Percentiles rank a stretch among this genome's conserved stretches.
phyloP scores from a whole-genome alignment of 1,284 basidiomycete species.

The Ustilago esculenta region DNA sequence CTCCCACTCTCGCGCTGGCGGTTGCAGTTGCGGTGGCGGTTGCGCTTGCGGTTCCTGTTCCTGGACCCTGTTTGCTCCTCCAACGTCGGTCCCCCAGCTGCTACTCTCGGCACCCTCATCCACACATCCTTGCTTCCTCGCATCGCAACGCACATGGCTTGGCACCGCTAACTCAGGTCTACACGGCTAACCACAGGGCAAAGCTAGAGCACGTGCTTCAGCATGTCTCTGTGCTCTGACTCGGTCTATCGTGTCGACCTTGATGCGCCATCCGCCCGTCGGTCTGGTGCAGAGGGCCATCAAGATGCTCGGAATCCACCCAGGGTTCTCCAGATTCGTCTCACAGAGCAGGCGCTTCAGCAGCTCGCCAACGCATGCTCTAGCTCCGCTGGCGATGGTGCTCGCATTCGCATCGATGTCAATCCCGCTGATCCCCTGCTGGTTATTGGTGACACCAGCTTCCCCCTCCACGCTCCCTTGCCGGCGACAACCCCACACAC shows the following conservation, averaged over 20 bases:
- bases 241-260: constrained; percentile 36
- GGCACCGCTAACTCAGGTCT: not conserved
- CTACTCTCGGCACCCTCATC: too few species aligned
- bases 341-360: constrained; percentile 32
- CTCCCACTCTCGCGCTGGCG: too few species aligned
- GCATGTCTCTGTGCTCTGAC: constrained; percentile 31
- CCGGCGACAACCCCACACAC: constrained; percentile 2
- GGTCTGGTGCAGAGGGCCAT: not conserved
- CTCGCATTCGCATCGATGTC: constrained; percentile 29
- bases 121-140: too few species aligned
- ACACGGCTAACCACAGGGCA: too few species aligned
- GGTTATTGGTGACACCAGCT: constrained; percentile 18
- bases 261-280: not conserved
- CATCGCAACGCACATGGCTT: too few species aligned
- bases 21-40: too few species aligned
- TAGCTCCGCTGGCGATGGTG: not conserved
- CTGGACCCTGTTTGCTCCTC: too few species aligned
- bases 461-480: constrained; percentile 27
- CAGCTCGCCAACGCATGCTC: constrained; percentile 22
- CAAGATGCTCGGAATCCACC: constrained; percentile 5
- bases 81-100: too few species aligned
- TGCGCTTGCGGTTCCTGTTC: too few species aligned
- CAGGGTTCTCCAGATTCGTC: constrained; percentile 29
- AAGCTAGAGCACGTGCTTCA: not conserved
- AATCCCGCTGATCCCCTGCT: constrained; percentile 19